phyloP scores from a whole-genome alignment of 345 rosid genomes.

The Moricandia arvensis region DNA sequence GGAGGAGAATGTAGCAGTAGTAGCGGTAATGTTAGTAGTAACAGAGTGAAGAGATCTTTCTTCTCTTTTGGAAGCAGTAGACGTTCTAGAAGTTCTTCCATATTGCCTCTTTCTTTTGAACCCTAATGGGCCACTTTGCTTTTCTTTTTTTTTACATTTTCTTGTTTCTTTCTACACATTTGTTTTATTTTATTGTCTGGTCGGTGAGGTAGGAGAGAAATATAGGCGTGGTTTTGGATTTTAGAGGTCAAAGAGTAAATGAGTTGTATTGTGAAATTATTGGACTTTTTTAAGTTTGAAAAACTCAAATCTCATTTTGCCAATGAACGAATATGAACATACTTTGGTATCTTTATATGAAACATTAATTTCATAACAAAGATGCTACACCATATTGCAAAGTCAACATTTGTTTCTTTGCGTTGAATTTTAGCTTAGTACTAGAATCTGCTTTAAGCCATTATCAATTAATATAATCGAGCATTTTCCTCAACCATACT shows the following conservation, averaged over 20 bases:
- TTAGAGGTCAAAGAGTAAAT: conserved; percentile 15
- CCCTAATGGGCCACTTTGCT: conserved; percentile 34
- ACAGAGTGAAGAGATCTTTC: conserved; percentile 61
- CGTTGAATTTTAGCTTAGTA: not conserved
- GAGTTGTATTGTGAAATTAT: conserved; percentile 5
- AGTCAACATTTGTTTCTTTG: not conserved
- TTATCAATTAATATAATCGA: not conserved
- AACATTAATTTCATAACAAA: not conserved
- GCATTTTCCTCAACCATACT: not conserved
- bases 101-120: conserved; percentile 54
- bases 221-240: not conserved
- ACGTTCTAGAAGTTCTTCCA: conserved; percentile 61
- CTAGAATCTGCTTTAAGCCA: not conserved
- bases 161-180: not conserved
- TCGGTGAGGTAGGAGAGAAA: conserved; percentile 14
- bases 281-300: conserved; percentile 11
- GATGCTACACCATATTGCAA: not conserved
- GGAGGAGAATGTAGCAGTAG: conserved; percentile 30
- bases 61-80: conserved; percentile 72
- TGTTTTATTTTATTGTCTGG: not conserved
- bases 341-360: not conserved
- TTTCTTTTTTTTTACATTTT: not conserved
- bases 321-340: not conserved
- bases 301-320: not conserved
- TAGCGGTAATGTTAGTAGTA: conserved; percentile 17